Evolutionary conservation across 2,329 filamentous ascomycete species (phyloP), one percentile per base, ranked within the genome.

Genomic region (Talaromyces funiculosus): DNA sequence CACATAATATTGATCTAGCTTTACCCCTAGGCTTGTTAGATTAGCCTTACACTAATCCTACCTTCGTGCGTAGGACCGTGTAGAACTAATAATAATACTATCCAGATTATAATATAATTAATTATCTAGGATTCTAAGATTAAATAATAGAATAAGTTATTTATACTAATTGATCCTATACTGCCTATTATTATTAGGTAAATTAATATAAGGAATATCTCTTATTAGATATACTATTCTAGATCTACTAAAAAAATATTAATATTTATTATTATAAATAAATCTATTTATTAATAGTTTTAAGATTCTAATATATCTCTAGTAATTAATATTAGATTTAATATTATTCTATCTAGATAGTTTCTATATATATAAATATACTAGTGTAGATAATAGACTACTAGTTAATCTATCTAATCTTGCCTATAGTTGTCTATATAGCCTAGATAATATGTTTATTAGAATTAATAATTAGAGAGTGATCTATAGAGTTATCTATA

Each of bases 181-280:
- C 37, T 8, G 9, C n/a, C 20, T 20, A 6, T 4, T 40, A 4
- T 40, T 20, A 14, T 40, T 3, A 4, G 1, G 3, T 40, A 18
- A 40, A 40, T 40, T 20, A 20, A 40, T 40, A 40, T 40, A 40
- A 4, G n/a, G n/a, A 6, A 40, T n/a, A 8, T 3, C 6, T 18
- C 3, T n/a, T 20, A 18, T 40, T 20, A 8, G n/a, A 40, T 40
- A 8, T 8, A 18, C 16, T 12, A 1, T 22, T 4, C 57, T 62
- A 33, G 4, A 55, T 64, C 8, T 53, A 45, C 16, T 35, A 43
- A 35, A 64, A 64, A 60, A 62, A 64, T 53, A 62, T 60, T 26
- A 64, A 18, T 14, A 62, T 58, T 37, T 60, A 24, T 53, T 64
- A 12, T 60, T 42, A 64, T 35, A 59, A 57, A 7, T 22, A n/a